Base-by-base conservation (phyloP, 2,329 filamentous ascomycete species). In the Botrytis deweyae region DNA sequence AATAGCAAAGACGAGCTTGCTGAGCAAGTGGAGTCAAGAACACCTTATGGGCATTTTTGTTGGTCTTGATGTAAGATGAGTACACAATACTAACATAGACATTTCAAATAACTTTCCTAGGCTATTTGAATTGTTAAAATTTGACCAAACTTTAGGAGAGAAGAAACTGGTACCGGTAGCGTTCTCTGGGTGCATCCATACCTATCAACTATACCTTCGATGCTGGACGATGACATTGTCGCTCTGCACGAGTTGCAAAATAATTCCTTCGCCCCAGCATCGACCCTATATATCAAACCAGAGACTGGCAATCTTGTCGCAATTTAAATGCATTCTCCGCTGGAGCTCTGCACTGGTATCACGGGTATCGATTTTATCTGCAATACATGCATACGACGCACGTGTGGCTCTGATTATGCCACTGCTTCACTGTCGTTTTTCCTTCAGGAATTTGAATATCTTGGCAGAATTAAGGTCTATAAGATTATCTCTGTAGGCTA, bases 351-450 rank as follows among this genome's bases (percentile, higher is more conserved):
- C 10, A 10, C 46, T 52, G 46, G 46, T 52, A 74, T 75, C 58
- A 72, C 65, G 18, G 70, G 73, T 20, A 73, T 75, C 33, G 22
- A 44, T 59, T 73, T 75, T 14, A 52, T 74, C 68, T 72, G 74
- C 52, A 49, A 72, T 64, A 64, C 46, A 66, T 59, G 70, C 12
- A 36, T 63, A 36, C 49, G 59, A 67, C 70, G n/a, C 29, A 59
- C 44, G 20, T 74, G 73, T 61, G 73, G 74, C 38, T 70, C 65
- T 46, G 52, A 40, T 22, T 40, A 75, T 63, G 61, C 74, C 58
- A 33, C 44, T 70, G 70, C 74, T 46, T 70, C 70, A 69, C 38
- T 75, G 20, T 42, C 66, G 22, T 74, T 75, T 64, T 75, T 75
- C 33, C 70, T 75, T 29, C 42, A 63, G 63, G 55, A 25, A 29